These are phyloP conservation scores for Aspergillus sp. DNA, from an alignment of 2,329 filamentous ascomycete species.

Conservation along the genomic window DNA sequence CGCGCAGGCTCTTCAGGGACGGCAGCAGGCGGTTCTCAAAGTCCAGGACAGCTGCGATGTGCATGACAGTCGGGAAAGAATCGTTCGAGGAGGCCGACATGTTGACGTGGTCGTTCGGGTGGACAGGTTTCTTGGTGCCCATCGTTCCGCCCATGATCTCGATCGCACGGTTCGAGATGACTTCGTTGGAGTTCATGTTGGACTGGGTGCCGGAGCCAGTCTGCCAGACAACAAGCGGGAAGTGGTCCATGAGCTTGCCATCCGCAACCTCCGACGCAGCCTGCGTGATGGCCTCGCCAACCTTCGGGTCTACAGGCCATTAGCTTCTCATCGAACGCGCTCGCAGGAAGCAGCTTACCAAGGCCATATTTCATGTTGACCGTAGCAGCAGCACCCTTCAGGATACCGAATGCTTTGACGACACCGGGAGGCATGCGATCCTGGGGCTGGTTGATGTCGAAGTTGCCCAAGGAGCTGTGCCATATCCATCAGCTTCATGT, in stretches of 20 bases:
- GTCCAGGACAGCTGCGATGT: slow-evolving; percentile 93
- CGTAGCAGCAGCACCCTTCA: slow-evolving; percentile 91
- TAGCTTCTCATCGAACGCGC: slow-evolving; percentile 4
- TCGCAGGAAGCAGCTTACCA: slow-evolving; percentile 35
- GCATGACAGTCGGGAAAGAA: slow-evolving; percentile 99
- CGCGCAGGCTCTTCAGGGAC: slow-evolving; percentile 68
- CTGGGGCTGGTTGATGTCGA: slow-evolving; percentile 98
- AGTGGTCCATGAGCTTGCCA: slow-evolving; percentile 90
- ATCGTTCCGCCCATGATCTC: slow-evolving; percentile 90
- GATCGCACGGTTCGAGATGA: slow-evolving; percentile 98
- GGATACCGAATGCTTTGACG: slow-evolving; percentile 85
- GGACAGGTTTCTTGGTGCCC: slow-evolving; percentile 96
- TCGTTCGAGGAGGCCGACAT: slow-evolving; percentile 98
- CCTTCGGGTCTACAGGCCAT: slow-evolving; percentile 60
- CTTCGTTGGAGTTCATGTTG: slow-evolving; percentile 99
- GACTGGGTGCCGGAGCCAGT: slow-evolving; percentile 97
- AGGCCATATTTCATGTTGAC: slow-evolving; percentile 95
- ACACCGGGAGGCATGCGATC: slow-evolving; percentile 95
- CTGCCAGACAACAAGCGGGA: slow-evolving; percentile 98
- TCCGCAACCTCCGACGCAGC: slow-evolving; percentile 87
- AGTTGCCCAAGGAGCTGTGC: slow-evolving; percentile 74
- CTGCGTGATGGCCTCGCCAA: slow-evolving; percentile 89
- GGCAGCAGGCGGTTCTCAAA: slow-evolving; percentile 79
- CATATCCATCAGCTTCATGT: slow-evolving; percentile 14
- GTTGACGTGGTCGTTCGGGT: slow-evolving; percentile 99